phyloP scores from a whole-genome alignment of 2,329 filamentous ascomycete species.

The Parasarocladium wereldwijsianum region DNA sequence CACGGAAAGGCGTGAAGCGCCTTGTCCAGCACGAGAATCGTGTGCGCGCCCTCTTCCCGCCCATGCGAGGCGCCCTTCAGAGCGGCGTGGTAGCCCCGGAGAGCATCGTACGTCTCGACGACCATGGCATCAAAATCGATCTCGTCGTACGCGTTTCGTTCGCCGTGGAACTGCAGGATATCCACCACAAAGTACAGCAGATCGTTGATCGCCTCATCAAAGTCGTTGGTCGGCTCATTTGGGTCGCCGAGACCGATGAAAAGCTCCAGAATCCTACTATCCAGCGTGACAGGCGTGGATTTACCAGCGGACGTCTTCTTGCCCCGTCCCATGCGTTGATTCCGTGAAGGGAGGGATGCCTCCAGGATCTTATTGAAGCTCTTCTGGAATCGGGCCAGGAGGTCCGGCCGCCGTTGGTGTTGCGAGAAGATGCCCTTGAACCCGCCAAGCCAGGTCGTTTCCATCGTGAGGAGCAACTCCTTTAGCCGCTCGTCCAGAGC shows the following conservation, averaged over 20 bases:
- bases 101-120: constrained; percentile 71
- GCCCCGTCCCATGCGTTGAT: constrained; percentile 20
- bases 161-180: constrained; percentile 90
- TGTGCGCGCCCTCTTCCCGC: constrained; percentile 43
- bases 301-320: constrained; percentile 31
- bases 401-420: constrained; percentile 42
- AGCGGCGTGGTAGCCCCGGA: constrained; percentile 59
- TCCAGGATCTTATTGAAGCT: constrained; percentile 68
- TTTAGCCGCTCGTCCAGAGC: constrained; percentile 63
- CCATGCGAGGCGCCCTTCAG: constrained; percentile 21
- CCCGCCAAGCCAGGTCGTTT: constrained; percentile 87
- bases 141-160: constrained; percentile 93
- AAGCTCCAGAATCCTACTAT: constrained; percentile 59
- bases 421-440: constrained; percentile 91
- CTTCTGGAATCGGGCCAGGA: constrained; percentile 62
- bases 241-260: constrained; percentile 77
- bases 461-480: constrained; percentile 69
- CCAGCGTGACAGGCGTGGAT: constrained; percentile 29
- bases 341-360: constrained; percentile 73
- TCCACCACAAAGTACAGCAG: constrained; percentile 93
- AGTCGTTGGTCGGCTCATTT: constrained; percentile 49
- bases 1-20: constrained; percentile 83
- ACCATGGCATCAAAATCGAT: constrained; percentile 91
- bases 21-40: constrained; percentile 84
- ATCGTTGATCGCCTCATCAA: constrained; percentile 84